These are phyloP conservation scores for Stemphylium beticola DNA, from an alignment of 2,329 filamentous ascomycete genomes.

Conservation along the genomic window DNA sequence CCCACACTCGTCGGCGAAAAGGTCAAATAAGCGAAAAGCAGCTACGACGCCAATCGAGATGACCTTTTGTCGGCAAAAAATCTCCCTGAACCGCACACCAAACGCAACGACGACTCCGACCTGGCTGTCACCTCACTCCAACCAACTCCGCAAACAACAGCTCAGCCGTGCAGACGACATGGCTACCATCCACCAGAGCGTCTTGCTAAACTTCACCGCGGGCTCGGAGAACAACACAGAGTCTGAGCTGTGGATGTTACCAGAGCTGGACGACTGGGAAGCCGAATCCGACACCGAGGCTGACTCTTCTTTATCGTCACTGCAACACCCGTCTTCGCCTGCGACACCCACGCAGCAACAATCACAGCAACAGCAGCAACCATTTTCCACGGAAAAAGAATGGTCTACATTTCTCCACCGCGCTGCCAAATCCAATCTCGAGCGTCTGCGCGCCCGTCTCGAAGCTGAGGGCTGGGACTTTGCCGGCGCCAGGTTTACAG, in stretches of 20 bases:
- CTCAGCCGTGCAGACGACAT: slow-evolving; percentile 8
- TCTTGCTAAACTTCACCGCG: slow-evolving; percentile 29
- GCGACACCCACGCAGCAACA: not conserved
- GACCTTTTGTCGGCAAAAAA: not conserved
- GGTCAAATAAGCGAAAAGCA: slow-evolving; percentile 13
- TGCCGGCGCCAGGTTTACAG: slow-evolving; percentile 35
- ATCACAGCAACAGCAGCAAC: not conserved
- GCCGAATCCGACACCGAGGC: slow-evolving; percentile 5
- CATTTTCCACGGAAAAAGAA: not conserved
- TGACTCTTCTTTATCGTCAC: not conserved
- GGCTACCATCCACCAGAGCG: slow-evolving; percentile 31
- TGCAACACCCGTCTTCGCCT: not conserved
- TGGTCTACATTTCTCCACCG: slow-evolving; percentile 31
- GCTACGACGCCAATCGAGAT: not conserved
- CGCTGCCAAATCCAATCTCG: slow-evolving; percentile 39
- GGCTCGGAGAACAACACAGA: slow-evolving; percentile 19
- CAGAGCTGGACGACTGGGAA: slow-evolving; percentile 42
- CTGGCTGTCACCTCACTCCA: slow-evolving; percentile 20
- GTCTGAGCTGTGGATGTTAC: slow-evolving; percentile 41
- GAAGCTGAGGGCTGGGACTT: slow-evolving; percentile 47
- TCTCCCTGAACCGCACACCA: slow-evolving; percentile 6
- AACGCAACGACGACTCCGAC: slow-evolving; percentile 6
- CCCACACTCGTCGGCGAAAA: slow-evolving; percentile 8
- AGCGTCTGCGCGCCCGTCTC: slow-evolving; percentile 34
- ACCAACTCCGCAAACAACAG: slow-evolving; percentile 10